A percentile compares a stretch with the other conserved stretches of the same genome.
Conservation (phyloP, 768 basidiomycete species). For the Calocybe cyanea region DNA sequence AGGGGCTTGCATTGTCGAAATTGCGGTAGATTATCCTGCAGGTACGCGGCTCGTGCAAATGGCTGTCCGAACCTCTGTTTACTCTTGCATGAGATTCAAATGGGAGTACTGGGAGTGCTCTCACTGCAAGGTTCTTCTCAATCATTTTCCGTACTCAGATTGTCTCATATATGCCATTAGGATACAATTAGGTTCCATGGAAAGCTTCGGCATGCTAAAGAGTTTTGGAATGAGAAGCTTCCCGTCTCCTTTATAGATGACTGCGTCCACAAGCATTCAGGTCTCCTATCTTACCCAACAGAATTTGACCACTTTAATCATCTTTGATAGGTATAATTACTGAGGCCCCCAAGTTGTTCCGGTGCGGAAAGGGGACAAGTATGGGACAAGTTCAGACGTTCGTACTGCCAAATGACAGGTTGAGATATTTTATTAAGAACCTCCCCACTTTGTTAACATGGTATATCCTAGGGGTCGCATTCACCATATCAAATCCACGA, state of each 20-base stretch:
- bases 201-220: constrained; percentile 29
- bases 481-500: constrained; percentile 49
- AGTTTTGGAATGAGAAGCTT: constrained; percentile 30
- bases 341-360: constrained; percentile 18
- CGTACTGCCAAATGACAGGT: constrained; percentile 44
- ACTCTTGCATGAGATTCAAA: constrained; percentile 45
- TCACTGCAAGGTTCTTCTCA: constrained; percentile 45
- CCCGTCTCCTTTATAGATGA: constrained; percentile 28
- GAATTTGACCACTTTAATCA: background rate
- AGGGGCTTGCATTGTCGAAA: constrained; percentile 65
- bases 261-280: constrained; percentile 26
- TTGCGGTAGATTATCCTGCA: constrained; percentile 73
- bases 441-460: background rate
- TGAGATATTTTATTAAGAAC: constrained; percentile 10
- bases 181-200: constrained; percentile 18
- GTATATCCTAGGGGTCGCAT: constrained; percentile 50
- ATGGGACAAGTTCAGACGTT: constrained; percentile 41
- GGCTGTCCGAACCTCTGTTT: constrained; percentile 2
- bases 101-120: constrained; percentile 76
- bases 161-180: constrained; percentile 12
- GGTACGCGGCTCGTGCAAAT: constrained; percentile 41
- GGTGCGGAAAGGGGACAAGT: constrained; percentile 17
- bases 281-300: constrained; percentile 15
- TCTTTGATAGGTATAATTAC: constrained; percentile 27
- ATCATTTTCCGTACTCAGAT: background rate